These are phyloP conservation scores for Penicillium sp. DNA, from an alignment of 2,329 filamentous ascomycete genomes.

Conservation along the genomic window DNA sequence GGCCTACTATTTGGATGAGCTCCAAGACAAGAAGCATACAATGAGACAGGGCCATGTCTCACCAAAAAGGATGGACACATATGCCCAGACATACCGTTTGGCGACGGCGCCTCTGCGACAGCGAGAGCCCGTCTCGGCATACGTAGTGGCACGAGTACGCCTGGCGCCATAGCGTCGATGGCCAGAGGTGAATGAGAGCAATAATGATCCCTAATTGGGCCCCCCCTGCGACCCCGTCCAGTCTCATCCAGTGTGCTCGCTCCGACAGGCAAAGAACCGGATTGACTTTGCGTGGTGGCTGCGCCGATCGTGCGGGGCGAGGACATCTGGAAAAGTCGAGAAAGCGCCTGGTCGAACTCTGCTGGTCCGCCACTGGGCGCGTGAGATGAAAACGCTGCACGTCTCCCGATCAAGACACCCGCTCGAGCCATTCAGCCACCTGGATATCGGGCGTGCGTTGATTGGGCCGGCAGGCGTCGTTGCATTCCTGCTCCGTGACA, in stretches of 20 bases:
- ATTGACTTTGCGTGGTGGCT: conserved; percentile 10
- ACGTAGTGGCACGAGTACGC: conserved; percentile 7
- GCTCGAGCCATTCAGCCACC: conserved; percentile 72
- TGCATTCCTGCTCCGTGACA: conserved; percentile 33
- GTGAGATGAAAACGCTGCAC: conserved; percentile 2
- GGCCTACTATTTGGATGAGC: no score
- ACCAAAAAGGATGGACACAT: no score
- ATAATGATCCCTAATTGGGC: background rate
- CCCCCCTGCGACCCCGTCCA: no score
- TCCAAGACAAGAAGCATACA: no score
- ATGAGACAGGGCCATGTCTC: no score
- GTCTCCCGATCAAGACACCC: conserved; percentile 62
- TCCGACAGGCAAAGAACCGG: conserved; percentile 3
- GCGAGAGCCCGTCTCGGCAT: conserved; percentile 9
- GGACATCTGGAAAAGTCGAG: conserved; percentile 24
- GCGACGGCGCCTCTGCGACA: no score
- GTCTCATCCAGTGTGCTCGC: conserved; percentile 1
- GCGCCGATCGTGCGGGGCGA: conserved; percentile 11
- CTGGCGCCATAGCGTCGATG: conserved; percentile 22
- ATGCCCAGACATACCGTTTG: conserved; percentile 1
- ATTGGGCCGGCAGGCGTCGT: conserved; percentile 59
- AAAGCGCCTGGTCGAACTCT: conserved; percentile 17
- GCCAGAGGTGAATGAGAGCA: conserved; percentile 19
- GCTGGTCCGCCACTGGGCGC: conserved; percentile 1
- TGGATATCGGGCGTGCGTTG: conserved; percentile 60